Percentiles rank a stretch among this genome's conserved stretches.
Evolutionary conservation across 306 rosid genomes (phyloP).

Genomic region (Elaeagnus macrophylla): DNA sequence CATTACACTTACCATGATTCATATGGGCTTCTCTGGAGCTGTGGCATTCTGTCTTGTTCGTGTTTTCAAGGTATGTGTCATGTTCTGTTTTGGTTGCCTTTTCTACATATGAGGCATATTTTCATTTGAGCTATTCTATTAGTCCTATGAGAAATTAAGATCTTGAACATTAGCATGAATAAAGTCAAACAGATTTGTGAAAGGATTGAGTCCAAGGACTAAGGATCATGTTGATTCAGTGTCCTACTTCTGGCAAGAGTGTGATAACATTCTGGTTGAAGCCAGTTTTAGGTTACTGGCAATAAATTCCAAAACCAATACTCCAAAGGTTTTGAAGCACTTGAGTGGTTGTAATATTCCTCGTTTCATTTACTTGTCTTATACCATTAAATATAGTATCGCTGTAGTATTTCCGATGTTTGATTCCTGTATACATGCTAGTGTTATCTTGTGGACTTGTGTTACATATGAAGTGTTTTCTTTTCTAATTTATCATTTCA

Average conservation of each 20-base stretch:
- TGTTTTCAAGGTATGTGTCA: conserved; percentile 40
- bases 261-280: too few relatives aligned
- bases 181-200: not conserved
- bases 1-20: conserved; percentile 56
- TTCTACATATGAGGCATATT: not conserved
- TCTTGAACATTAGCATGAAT: not conserved
- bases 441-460: not conserved
- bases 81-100: not conserved
- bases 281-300: too few relatives aligned
- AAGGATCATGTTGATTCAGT: too few relatives aligned
- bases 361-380: too few relatives aligned
- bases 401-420: too few relatives aligned
- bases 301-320: too few relatives aligned
- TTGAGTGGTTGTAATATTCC: too few relatives aligned
- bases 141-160: not conserved
- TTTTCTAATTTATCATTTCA: not conserved
- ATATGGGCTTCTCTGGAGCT: conserved; percentile 50
- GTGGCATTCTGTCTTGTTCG: conserved; percentile 47
- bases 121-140: not conserved
- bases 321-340: too few relatives aligned
- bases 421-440: not conserved
- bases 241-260: too few relatives aligned
- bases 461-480: not conserved
- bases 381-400: too few relatives aligned
- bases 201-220: too few relatives aligned